Conservation (phyloP, 495 filamentous ascomycete genomes). For the Podospora didyma region DNA sequence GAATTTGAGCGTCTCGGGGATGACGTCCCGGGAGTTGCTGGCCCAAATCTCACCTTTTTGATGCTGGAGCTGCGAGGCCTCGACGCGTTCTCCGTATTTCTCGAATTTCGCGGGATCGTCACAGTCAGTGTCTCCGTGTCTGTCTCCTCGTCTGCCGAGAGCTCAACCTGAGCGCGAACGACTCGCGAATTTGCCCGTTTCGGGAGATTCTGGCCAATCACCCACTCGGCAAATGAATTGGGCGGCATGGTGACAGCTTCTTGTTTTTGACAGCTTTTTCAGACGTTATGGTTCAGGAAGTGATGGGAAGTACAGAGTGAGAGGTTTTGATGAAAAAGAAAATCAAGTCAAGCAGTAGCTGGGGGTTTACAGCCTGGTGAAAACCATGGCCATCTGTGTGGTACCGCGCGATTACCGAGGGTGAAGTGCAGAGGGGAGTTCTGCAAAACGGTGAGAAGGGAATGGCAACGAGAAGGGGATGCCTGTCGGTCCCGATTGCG, state of each 20-base stretch:
- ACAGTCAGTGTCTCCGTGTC: slow-evolving; percentile 31
- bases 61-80: background rate
- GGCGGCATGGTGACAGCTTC: slow-evolving; percentile 20
- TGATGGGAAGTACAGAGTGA: background rate
- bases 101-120: slow-evolving; percentile 26
- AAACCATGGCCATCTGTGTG: no score
- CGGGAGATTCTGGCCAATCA: slow-evolving; percentile 33
- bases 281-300: background rate
- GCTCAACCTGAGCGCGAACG: slow-evolving; percentile 21
- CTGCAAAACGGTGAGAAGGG: no score
- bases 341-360: no score
- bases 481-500: no score
- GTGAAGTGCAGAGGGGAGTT: no score
- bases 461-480: no score
- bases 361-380: no score
- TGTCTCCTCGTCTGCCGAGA: slow-evolving; percentile 37
- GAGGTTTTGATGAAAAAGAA: no score
- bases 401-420: no score
- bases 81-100: background rate
- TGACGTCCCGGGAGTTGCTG: background rate
- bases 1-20: background rate
- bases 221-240: slow-evolving; percentile 34
- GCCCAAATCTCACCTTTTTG: background rate
- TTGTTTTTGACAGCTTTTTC: background rate
- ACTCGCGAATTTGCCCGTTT: slow-evolving; percentile 11